phyloP scores from a whole-genome alignment of 192 early-diverging fungal genomes.

The Gigaspora rosea region DNA sequence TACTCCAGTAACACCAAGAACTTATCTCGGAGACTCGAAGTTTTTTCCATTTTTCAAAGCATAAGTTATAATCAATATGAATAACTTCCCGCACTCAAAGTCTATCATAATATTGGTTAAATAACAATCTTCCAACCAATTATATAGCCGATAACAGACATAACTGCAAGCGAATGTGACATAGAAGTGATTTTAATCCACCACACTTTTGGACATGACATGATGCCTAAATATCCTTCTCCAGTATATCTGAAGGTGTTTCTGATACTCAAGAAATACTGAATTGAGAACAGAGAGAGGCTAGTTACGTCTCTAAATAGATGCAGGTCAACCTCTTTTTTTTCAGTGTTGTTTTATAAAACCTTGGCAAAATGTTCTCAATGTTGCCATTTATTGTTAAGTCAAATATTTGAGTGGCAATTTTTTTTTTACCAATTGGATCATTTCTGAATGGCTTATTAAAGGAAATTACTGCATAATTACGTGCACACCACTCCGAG shows the following conservation, averaged over 20 bases:
- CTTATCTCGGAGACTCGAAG: conserved; percentile 86
- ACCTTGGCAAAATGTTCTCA: conserved; percentile 61
- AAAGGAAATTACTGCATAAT: conserved; percentile 80
- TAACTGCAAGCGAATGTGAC: conserved; percentile 67
- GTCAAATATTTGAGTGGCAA: conserved; percentile 73
- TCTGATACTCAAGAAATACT: conserved; percentile 58
- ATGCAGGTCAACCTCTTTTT: conserved; percentile 49
- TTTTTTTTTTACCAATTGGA: conserved; percentile 85
- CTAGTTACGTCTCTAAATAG: conserved; percentile 67
- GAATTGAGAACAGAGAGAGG: conserved; percentile 58
- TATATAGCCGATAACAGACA: conserved; percentile 85
- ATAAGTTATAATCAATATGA: conserved; percentile 96
- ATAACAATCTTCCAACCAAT: conserved; percentile 94
- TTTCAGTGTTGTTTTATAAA: conserved; percentile 49
- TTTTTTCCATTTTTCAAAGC: conserved; percentile 91
- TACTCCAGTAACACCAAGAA: conserved; percentile 79
- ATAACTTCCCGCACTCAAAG: conserved; percentile 79
- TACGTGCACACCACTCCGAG: conserved; percentile 44
- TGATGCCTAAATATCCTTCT: conserved; percentile 62
- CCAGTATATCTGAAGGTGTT: conserved; percentile 66
- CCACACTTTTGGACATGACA: conserved; percentile 62
- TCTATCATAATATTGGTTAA: conserved; percentile 92
- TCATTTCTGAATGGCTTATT: conserved; percentile 85
- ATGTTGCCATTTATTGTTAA: conserved; percentile 79
- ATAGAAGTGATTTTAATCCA: conserved; percentile 70